These are phyloP conservation scores for Plasmodium fragile DNA, from an alignment of 169 alveolate genomes.

Conservation along the genomic window DNA sequence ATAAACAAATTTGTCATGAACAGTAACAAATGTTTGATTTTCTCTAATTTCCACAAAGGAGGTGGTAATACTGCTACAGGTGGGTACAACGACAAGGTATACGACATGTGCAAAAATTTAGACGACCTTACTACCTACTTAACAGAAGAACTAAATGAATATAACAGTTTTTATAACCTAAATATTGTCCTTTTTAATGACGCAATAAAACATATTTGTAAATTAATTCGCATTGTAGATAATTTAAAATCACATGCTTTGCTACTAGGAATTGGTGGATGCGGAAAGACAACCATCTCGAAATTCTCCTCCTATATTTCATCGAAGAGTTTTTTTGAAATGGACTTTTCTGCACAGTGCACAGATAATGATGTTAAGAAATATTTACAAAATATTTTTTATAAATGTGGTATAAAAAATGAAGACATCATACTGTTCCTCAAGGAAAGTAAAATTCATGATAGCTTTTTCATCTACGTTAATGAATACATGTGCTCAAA, in stretches of 20 bases:
- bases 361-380: conserved; percentile 70
- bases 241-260: conserved; percentile 95
- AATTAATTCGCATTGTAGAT: conserved; percentile 94
- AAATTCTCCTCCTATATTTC: conserved; percentile 94
- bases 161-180: conserved; percentile 94
- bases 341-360: conserved; percentile 63
- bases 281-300: conserved; percentile 95
- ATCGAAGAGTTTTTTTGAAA: conserved; percentile 87
- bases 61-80: conserved; percentile 30
- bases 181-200: conserved; percentile 96
- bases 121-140: conserved; percentile 87
- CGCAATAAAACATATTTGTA: conserved; percentile 96
- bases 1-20: conserved; percentile 88
- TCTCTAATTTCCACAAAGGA: conserved; percentile 81
- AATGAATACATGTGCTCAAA: conserved; percentile 83
- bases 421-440: conserved; percentile 92
- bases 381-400: conserved; percentile 83
- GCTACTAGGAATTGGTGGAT: conserved; percentile 97
- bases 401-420: conserved; percentile 93
- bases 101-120: conserved; percentile 92
- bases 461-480: conserved; percentile 81
- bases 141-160: conserved; percentile 93
- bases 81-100: conserved; percentile 85
- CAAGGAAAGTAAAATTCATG: conserved; percentile 88
- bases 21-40: conserved; percentile 47